Conservation (phyloP, 2,329 filamentous ascomycete genomes). For the Cercospora zeina region DNA sequence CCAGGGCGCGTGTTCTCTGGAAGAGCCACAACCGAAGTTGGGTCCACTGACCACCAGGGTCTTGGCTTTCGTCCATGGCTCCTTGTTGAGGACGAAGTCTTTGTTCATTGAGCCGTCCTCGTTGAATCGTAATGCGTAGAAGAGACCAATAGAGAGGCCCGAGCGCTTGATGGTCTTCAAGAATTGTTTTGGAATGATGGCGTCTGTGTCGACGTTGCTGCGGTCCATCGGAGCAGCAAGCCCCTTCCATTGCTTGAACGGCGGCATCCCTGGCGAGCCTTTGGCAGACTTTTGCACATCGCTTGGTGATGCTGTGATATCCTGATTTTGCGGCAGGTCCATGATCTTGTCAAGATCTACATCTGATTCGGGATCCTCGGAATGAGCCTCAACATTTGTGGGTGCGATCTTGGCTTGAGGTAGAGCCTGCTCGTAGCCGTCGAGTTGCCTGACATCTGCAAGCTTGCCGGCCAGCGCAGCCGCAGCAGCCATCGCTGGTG, state of each 20-base stretch:
- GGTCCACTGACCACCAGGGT: constrained; percentile 87
- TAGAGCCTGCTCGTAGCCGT: constrained; percentile 52
- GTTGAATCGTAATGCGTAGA: constrained; percentile 79
- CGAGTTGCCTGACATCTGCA: constrained; percentile 81
- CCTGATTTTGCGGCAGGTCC: constrained; percentile 53
- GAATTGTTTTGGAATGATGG: constrained; percentile 99
- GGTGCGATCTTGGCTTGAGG: constrained; percentile 51
- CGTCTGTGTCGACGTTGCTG: constrained; percentile 95
- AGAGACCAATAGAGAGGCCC: constrained; percentile 83
- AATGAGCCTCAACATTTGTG: constrained; percentile 56
- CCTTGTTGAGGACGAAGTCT: constrained; percentile 85
- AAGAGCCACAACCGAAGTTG: constrained; percentile 94
- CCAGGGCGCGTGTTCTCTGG: constrained; percentile 95
- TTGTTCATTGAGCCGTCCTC: constrained; percentile 68
- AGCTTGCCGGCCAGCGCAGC: constrained; percentile 88
- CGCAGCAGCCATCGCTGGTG: constrained; percentile 92
- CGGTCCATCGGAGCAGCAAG: constrained; percentile 84
- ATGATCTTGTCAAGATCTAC: constrained; percentile 64
- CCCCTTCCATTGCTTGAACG: constrained; percentile 81
- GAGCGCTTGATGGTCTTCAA: constrained; percentile 99
- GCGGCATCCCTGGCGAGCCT: constrained; percentile 68
- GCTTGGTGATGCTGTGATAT: constrained; percentile 55
- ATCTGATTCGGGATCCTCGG: constrained; percentile 61
- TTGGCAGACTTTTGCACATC: constrained; percentile 54
- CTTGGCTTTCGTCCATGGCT: constrained; percentile 79